Conservation (phyloP, 495 filamentous ascomycete genomes). For the Apiosordaria backusii region DNA sequence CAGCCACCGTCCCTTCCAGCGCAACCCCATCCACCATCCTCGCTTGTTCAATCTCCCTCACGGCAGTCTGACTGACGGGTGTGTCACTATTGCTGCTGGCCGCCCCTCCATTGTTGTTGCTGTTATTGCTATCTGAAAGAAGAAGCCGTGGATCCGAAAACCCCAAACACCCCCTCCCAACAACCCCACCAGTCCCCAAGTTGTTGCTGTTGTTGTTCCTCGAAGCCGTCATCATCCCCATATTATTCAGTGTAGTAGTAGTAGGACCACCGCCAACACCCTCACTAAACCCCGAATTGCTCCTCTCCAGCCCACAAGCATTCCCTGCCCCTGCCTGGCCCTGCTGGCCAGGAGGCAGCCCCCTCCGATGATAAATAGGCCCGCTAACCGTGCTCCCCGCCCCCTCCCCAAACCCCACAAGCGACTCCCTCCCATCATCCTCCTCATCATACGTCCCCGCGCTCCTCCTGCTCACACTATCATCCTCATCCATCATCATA, state of each 20-base stretch:
- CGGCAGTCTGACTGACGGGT: constrained; percentile 38
- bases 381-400: constrained; percentile 74
- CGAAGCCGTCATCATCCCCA: background rate
- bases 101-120: background rate
- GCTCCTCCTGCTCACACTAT: constrained; percentile 41
- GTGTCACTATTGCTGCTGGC: constrained; percentile 31
- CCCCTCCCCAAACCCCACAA: constrained; percentile 86
- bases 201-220: too few relatives aligned
- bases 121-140: background rate
- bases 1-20: constrained; percentile 13
- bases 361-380: constrained; percentile 57
- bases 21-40: constrained; percentile 46
- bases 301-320: constrained; percentile 40
- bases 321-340: background rate
- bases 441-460: constrained; percentile 67
- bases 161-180: background rate
- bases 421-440: constrained; percentile 64
- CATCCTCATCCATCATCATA: background rate
- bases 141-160: background rate
- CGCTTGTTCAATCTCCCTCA: constrained; percentile 42
- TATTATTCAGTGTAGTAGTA: too few relatives aligned
- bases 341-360: background rate
- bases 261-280: constrained; percentile 10
- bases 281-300: constrained; percentile 43
- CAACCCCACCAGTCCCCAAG: background rate